Conservation (phyloP, 257 asterid species). For the Nicotiana obtusifolia region DNA sequence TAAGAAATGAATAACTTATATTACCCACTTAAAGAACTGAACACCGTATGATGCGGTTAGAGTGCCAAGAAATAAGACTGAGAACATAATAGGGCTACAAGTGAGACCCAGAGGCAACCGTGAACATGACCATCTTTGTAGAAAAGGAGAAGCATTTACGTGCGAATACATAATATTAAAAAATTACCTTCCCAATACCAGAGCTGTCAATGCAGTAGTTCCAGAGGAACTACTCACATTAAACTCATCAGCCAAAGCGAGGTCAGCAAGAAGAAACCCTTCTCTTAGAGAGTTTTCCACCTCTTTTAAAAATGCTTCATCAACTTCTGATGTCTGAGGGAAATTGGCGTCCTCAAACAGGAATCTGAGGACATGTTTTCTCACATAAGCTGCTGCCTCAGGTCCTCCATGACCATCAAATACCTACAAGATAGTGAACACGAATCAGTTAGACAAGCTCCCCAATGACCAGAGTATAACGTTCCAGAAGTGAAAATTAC, state of each 20-base stretch:
- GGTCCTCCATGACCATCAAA: conserved; percentile 93
- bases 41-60: background rate
- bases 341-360: conserved; percentile 53
- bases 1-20: background rate
- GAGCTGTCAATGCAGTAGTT: conserved; percentile 63
- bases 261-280: conserved; percentile 58
- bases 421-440: conserved; percentile 24
- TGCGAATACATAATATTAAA: conserved; percentile 30
- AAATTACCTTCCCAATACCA: conserved; percentile 49
- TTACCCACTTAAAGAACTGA: background rate
- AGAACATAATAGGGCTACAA: background rate
- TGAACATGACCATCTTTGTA: background rate
- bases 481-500: conserved; percentile 26
- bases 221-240: conserved; percentile 53
- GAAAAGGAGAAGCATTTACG: background rate
- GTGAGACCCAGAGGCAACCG: background rate
- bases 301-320: conserved; percentile 31
- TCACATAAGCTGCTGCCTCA: conserved; percentile 74
- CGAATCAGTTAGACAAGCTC: background rate
- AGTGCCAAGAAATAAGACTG: conserved; percentile 28
- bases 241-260: conserved; percentile 52
- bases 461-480: background rate
- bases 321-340: conserved; percentile 37
- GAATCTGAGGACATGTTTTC: conserved; percentile 46
- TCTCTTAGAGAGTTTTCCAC: conserved; percentile 28